A percentile compares a stretch with the other conserved stretches of the same genome.
Conservation (phyloP, 2,329 filamentous ascomycete genomes). For the Coleophoma eucalyptorum region DNA sequence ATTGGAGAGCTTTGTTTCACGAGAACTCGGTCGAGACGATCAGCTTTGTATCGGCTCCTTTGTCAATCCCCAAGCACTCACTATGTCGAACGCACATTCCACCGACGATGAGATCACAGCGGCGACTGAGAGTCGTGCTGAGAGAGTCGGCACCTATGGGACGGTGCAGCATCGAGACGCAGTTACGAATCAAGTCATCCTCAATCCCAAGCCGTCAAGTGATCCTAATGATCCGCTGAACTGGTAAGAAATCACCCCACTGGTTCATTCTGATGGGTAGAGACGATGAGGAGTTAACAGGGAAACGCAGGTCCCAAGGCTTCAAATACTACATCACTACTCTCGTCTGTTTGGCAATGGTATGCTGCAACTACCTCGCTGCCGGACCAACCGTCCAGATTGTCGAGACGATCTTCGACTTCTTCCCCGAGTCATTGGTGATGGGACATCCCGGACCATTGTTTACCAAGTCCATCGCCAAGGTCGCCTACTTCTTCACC, state of each 20-base stretch:
- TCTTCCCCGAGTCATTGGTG: conserved; percentile 11
- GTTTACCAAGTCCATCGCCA: conserved; percentile 6
- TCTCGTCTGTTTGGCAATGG: conserved; percentile 14
- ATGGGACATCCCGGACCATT: no score
- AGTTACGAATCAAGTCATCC: conserved; percentile 20
- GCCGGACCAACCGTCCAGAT: conserved; percentile 18
- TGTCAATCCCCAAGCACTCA: no score
- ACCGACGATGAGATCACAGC: no score
- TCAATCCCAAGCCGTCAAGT: conserved; percentile 25
- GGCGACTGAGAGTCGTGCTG: no score
- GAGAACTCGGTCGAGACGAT: no score
- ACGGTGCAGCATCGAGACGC: conserved; percentile 12
- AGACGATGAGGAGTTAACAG: no score
- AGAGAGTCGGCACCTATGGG: conserved; percentile 7
- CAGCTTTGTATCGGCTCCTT: no score
- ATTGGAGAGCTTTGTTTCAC: no score
- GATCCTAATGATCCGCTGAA: conserved; percentile 34
- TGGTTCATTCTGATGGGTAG: background rate
- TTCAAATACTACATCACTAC: conserved; percentile 11
- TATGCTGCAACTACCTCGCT: conserved; percentile 18
- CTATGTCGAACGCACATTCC: no score
- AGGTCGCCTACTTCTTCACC: conserved; percentile 18
- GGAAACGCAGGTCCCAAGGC: background rate
- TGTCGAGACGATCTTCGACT: conserved; percentile 9
- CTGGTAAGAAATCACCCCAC: conserved; percentile 14